These are phyloP conservation scores for Elaeis guineensis DNA, from an alignment of 176 grass and related monocot genomes.

Conservation along the genomic window DNA sequence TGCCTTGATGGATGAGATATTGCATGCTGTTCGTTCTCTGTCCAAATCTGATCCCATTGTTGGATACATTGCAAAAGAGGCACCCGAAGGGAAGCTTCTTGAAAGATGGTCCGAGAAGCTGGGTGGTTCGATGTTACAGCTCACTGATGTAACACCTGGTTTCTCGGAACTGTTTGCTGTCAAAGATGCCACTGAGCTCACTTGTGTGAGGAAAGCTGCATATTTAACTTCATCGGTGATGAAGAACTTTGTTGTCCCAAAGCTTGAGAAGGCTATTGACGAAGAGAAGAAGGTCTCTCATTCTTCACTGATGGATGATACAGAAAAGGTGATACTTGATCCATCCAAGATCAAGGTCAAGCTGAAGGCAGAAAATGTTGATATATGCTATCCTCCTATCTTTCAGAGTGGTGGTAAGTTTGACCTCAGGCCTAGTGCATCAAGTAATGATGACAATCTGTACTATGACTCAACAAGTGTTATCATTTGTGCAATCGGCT, in stretches of 20 bases:
- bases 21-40: constrained; percentile 35
- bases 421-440: constrained; percentile 72
- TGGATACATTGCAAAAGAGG: constrained; percentile 70
- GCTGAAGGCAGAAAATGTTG: constrained; percentile 81
- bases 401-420: constrained; percentile 94
- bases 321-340: constrained; percentile 76
- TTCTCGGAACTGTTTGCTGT: constrained; percentile 71
- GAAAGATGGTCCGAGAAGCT: constrained; percentile 72
- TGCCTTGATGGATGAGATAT: constrained; percentile 59
- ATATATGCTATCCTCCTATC: constrained; percentile 87
- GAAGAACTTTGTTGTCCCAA: constrained; percentile 92
- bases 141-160: constrained; percentile 62
- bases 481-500: constrained; percentile 82
- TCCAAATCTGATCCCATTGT: constrained; percentile 56
- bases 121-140: constrained; percentile 33
- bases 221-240: constrained; percentile 73
- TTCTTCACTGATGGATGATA: constrained; percentile 75
- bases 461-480: constrained; percentile 87
- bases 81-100: constrained; percentile 79
- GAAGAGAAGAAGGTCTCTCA: constrained; percentile 82
- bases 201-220: constrained; percentile 62
- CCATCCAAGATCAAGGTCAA: constrained; percentile 78
- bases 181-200: constrained; percentile 43
- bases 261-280: constrained; percentile 73
- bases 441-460: constrained; percentile 78